Evolutionary conservation across 345 rosid genomes (phyloP), one percentile per base, ranked within the genome.

Genomic region (Brassica cretica): DNA sequence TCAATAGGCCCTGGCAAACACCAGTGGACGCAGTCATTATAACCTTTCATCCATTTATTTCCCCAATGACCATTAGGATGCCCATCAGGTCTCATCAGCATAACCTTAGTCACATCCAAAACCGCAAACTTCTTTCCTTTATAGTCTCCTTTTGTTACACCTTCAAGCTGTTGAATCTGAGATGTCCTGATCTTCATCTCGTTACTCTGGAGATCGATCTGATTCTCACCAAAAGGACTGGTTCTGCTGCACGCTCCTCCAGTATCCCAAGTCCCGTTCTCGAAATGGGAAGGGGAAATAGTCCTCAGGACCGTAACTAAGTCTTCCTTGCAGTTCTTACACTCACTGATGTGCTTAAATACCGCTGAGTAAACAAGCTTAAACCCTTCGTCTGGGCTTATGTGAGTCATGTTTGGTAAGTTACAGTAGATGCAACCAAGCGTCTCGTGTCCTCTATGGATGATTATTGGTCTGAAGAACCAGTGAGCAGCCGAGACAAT

Each of bases 1-100:
- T 93, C 98, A 1, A 92, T 83, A 0, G 98, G 96, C 2, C 98
- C 98, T 0, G 98, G 98, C 78, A 94, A 72, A 85, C 98, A 94
- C 98, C 98, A 89, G 65, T 91, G 97, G 8, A 88, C 87, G 53
- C 97, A 92, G 69, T 92, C 97, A 18, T 86, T 94, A 30, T 72
- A 91, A 3, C 95, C 98, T 37, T 75, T 89, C 93, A 88, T 89
- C 98, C 91, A 87, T 70, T 86, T 82, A 66, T 94, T 92, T 4
- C 88, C 93, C 97, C 93, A 89, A 60, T 71, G 74, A 27, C 73
- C 80, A 25, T 88, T 85, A 0, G 99, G 98, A 35, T 94, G 98
- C 2, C 97, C 98, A 65, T 94, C 97, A 0, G 95, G 89, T 75
- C 95, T 87, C 93, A 92, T 86, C 44, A 84, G 33, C 98, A 88